phyloP scores from a whole-genome alignment of 192 early-diverging fungal species.

The Backusella tuberculispora region DNA sequence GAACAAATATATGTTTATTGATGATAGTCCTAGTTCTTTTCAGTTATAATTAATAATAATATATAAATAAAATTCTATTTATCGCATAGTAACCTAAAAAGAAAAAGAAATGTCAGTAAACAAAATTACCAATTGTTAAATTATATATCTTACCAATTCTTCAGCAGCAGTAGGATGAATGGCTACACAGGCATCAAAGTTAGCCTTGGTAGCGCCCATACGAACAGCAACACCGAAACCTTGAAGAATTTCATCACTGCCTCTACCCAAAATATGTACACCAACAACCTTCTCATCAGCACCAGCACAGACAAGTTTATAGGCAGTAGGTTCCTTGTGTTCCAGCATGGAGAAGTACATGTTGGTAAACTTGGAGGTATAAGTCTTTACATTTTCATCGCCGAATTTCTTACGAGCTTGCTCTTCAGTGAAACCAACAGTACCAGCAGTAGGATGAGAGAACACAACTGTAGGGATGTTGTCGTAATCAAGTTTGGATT shows the following conservation, averaged over 20 bases:
- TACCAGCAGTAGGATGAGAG: slow-evolving; percentile 88
- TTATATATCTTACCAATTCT: slow-evolving; percentile 77
- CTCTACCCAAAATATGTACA: slow-evolving; percentile 89
- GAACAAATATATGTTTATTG: slow-evolving; percentile 48
- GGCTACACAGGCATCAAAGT: slow-evolving; percentile 95
- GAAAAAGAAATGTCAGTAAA: slow-evolving; percentile 14
- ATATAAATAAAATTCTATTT: slow-evolving; percentile 16
- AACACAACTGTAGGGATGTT: slow-evolving; percentile 97
- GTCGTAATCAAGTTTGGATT: slow-evolving; percentile 86
- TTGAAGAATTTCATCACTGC: slow-evolving; percentile 91
- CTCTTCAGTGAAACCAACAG: slow-evolving; percentile 87
- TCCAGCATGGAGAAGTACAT: slow-evolving; percentile 88
- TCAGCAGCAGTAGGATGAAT: slow-evolving; percentile 97
- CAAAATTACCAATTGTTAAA: background rate
- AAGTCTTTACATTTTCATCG: slow-evolving; percentile 81
- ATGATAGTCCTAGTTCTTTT: slow-evolving; percentile 37
- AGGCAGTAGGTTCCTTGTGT: slow-evolving; percentile 88
- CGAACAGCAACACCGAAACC: slow-evolving; percentile 96
- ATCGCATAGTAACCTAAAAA: slow-evolving; percentile 22
- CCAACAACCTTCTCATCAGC: slow-evolving; percentile 97
- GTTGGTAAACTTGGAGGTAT: slow-evolving; percentile 86
- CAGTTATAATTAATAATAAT: slow-evolving; percentile 12
- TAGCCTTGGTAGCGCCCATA: slow-evolving; percentile 99
- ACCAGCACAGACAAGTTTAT: slow-evolving; percentile 89
- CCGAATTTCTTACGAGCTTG: slow-evolving; percentile 80